Conservation (phyloP, 2,329 filamentous ascomycete genomes). For the Cryphonectria parasitica region DNA sequence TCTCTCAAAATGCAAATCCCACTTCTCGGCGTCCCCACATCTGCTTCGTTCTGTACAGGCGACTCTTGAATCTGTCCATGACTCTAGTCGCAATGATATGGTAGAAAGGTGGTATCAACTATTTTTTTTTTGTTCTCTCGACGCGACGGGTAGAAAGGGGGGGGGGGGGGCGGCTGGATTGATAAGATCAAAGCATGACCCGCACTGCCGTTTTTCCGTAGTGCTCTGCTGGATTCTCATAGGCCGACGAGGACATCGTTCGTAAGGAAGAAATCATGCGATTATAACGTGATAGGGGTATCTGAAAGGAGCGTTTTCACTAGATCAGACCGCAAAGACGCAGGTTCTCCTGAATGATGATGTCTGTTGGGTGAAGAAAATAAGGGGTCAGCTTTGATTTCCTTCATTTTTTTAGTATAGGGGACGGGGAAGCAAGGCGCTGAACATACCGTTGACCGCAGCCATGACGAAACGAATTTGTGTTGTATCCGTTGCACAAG, state of each 20-base stretch:
- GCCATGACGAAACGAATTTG: slow-evolving; percentile 99
- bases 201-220: slow-evolving; percentile 20
- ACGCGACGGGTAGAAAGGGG: slow-evolving; percentile 19
- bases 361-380: slow-evolving; percentile 65
- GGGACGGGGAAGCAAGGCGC: background rate
- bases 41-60: slow-evolving; percentile 28
- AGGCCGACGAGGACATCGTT: slow-evolving; percentile 29
- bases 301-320: slow-evolving; percentile 30
- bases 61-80: slow-evolving; percentile 21
- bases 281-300: slow-evolving; percentile 31
- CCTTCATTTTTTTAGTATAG: background rate
- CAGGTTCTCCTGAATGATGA: slow-evolving; percentile 99
- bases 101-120: slow-evolving; percentile 26
- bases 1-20: slow-evolving; percentile 29
- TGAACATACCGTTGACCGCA: slow-evolving; percentile 85
- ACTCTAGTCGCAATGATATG: slow-evolving; percentile 26
- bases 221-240: slow-evolving; percentile 25
- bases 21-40: slow-evolving; percentile 25
- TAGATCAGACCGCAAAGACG: slow-evolving; percentile 94
- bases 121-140: slow-evolving; percentile 12
- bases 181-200: slow-evolving; percentile 21
- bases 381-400: slow-evolving; percentile 46
- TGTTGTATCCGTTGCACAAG: slow-evolving; percentile 96
- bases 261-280: slow-evolving; percentile 31
- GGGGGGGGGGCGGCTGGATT: slow-evolving; percentile 12